phyloP scores from a whole-genome alignment of 1,139 yeast species.

The Suhomyces maxii region DNA sequence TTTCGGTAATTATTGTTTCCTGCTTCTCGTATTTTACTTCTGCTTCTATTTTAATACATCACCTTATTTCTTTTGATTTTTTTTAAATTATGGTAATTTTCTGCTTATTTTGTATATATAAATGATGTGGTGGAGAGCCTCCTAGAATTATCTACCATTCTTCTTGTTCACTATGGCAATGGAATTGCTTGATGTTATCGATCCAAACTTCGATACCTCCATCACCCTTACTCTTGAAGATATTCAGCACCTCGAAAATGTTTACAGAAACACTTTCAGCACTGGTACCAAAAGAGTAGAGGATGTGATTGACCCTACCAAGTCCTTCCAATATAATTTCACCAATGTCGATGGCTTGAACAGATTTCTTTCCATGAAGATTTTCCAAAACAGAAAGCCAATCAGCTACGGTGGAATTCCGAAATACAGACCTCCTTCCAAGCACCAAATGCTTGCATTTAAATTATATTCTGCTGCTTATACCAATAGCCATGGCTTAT shows the following conservation, averaged over 20 bases:
- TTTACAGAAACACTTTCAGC: not conserved
- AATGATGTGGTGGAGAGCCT: too few species aligned
- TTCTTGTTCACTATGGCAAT: not conserved
- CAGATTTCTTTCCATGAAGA: constrained; percentile 7
- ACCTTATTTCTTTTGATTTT: too few species aligned
- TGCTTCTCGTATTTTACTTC: too few species aligned
- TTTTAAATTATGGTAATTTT: too few species aligned
- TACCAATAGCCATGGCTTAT: not conserved
- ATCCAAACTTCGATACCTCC: constrained; percentile 15
- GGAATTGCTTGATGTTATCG: constrained; percentile 15
- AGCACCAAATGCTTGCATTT: constrained; percentile 10
- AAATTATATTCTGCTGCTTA: constrained; percentile 2
- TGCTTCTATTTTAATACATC: too few species aligned
- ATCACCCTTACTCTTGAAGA: constrained; percentile 5
- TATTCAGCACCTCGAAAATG: not conserved
- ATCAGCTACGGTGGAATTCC: constrained; percentile 9
- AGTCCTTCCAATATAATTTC: constrained; percentile 3
- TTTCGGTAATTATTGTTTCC: too few species aligned
- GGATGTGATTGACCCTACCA: constrained; percentile 5
- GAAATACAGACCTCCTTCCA: constrained; percentile 18
- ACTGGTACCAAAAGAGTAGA: constrained; percentile 8
- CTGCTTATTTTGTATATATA: too few species aligned
- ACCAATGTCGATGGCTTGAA: constrained; percentile 8
- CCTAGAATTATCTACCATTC: not conserved
- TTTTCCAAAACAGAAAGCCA: constrained; percentile 1